A percentile compares a stretch with the other conserved stretches of the same genome.
phyloP scores from a whole-genome alignment of 805 yeast genomes.

The Spathaspora girioi region DNA sequence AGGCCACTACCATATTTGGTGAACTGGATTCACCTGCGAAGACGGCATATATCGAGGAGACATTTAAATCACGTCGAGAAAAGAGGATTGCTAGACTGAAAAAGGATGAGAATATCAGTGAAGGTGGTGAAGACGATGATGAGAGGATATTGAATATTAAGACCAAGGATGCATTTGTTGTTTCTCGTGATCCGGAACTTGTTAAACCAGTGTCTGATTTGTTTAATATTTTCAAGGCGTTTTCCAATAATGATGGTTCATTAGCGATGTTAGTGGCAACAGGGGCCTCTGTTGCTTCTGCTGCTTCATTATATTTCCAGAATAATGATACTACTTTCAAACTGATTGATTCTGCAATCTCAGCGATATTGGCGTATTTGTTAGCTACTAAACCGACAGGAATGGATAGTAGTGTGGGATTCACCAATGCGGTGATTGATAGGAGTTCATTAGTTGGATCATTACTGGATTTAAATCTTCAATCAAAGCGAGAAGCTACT shows the following conservation, averaged over 20 bases:
- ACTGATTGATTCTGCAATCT: constrained; percentile 1
- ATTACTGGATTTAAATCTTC: constrained; percentile 7
- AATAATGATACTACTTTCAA: not conserved
- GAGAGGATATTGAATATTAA: not conserved
- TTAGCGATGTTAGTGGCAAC: constrained; percentile 29
- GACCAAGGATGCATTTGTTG: not conserved
- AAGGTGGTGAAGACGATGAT: constrained; percentile 1
- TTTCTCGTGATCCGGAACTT: constrained; percentile 19
- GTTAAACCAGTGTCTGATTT: constrained; percentile 27
- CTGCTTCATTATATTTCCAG: constrained; percentile 32
- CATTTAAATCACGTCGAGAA: constrained; percentile 62
- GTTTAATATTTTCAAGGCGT: constrained; percentile 30
- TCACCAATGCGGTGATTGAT: not conserved
- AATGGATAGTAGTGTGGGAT: not conserved
- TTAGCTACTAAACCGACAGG: not conserved
- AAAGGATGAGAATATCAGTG: constrained; percentile 23
- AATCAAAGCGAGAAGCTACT: constrained; percentile 2
- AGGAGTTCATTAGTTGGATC: constrained; percentile 3
- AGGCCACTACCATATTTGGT: constrained; percentile 70
- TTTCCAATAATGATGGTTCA: constrained; percentile 29
- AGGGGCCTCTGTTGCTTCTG: constrained; percentile 33
- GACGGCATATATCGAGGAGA: constrained; percentile 68
- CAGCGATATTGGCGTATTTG: not conserved
- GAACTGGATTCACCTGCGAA: constrained; percentile 48
- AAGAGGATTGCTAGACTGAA: constrained; percentile 51